A percentile compares a stretch with the other conserved stretches of the same genome.
Conservation (phyloP, 768 basidiomycete species). For the Porpolomopsis calyptriformis region DNA sequence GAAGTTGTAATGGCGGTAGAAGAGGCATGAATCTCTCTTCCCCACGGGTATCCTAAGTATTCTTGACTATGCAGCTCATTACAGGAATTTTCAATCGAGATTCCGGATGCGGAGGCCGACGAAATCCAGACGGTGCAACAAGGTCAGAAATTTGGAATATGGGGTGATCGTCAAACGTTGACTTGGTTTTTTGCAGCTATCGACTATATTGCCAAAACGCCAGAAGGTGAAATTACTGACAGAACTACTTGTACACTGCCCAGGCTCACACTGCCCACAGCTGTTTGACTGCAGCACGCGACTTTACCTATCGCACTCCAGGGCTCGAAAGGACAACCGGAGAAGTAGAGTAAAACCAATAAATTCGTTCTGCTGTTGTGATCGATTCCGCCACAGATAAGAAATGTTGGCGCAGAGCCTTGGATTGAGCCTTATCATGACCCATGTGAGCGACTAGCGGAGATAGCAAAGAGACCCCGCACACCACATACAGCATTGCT, state of each 20-base stretch:
- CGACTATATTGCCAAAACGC: background rate
- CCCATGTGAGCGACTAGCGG: no score
- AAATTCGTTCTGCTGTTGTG: no score
- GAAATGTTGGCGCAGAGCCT: no score
- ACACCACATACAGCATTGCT: no score
- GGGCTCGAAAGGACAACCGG: no score
- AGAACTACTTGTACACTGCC: background rate
- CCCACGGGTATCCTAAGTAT: background rate
- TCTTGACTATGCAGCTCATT: conserved; percentile 4
- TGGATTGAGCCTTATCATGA: no score
- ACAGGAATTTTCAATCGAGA: conserved; percentile 95
- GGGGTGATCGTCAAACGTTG: background rate
- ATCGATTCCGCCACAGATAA: no score
- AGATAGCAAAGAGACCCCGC: no score
- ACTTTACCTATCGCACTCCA: no score
- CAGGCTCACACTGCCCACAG: background rate
- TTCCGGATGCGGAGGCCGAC: conserved; percentile 95
- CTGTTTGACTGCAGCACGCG: background rate
- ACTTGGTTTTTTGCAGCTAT: background rate
- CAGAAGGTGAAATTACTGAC: background rate
- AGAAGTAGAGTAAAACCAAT: no score
- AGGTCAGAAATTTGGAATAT: conserved; percentile 34
- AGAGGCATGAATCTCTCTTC: conserved; percentile 41
- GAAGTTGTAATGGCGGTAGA: conserved; percentile 99
- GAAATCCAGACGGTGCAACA: conserved; percentile 86